Evolutionary conservation across 805 yeast genomes (phyloP).

Genomic region (Schizosaccharomyces cryophilus): DNA sequence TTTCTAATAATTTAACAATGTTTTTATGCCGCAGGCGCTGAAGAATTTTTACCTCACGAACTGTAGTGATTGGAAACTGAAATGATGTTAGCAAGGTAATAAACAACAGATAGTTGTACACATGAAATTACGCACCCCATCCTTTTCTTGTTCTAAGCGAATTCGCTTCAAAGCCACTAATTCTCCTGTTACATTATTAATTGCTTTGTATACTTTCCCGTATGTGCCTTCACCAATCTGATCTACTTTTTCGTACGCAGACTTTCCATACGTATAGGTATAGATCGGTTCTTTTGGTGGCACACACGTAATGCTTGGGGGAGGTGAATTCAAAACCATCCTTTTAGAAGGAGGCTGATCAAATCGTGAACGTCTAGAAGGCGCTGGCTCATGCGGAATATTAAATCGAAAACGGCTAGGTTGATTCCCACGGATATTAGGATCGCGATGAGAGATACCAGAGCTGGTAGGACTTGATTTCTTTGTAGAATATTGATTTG

Average conservation of each 20-base stretch:
- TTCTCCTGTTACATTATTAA: constrained; percentile 38
- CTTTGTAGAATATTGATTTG: no score
- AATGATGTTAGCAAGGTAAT: background rate
- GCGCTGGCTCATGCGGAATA: background rate
- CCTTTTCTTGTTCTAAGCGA: constrained; percentile 66
- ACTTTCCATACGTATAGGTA: constrained; percentile 6
- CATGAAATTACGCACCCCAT: constrained; percentile 23
- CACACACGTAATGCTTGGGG: background rate
- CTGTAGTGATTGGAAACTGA: constrained; percentile 71
- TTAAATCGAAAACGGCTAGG: background rate
- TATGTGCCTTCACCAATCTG: constrained; percentile 99
- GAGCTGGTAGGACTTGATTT: no score
- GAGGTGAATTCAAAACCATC: background rate
- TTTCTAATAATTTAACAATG: constrained; percentile 60
- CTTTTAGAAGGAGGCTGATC: background rate
- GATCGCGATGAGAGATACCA: background rate
- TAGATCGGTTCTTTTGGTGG: background rate
- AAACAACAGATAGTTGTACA: background rate
- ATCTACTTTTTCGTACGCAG: constrained; percentile 39
- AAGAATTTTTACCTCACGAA: constrained; percentile 65
- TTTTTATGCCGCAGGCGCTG: constrained; percentile 66
- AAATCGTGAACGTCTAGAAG: background rate
- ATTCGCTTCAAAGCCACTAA: constrained; percentile 70
- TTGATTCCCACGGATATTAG: background rate
- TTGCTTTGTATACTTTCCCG: constrained; percentile 83